Evolutionary conservation across 1,139 yeast genomes (phyloP).

Genomic region (Blastobotrys malaysiensis): DNA sequence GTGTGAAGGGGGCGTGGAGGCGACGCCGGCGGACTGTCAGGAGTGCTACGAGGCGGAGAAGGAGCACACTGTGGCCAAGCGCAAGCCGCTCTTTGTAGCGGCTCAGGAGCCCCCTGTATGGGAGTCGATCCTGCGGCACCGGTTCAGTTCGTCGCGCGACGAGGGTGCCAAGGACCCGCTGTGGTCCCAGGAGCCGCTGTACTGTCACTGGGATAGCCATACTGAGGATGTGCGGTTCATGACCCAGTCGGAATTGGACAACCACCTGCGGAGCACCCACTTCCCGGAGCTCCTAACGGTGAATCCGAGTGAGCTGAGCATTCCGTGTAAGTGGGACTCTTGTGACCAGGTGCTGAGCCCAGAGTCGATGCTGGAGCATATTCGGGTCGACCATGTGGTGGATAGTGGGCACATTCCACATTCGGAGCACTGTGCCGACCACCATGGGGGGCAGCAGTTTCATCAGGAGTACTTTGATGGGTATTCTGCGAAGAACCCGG

Average conservation of each 20-base stretch:
- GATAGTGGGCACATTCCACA: not conserved
- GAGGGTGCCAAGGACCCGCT: not conserved
- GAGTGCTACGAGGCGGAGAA: slow-evolving; percentile 18
- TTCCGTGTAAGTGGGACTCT: slow-evolving; percentile 37
- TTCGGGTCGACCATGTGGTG: slow-evolving; percentile 12
- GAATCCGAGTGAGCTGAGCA: slow-evolving; percentile 10
- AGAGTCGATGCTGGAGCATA: slow-evolving; percentile 34
- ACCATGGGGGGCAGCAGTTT: not conserved
- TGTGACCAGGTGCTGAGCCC: slow-evolving; percentile 22
- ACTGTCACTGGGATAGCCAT: slow-evolving; percentile 37
- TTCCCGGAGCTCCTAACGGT: slow-evolving; percentile 4
- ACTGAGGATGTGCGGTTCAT: slow-evolving; percentile 25
- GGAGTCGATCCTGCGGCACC: slow-evolving; percentile 3
- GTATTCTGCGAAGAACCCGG: not conserved
- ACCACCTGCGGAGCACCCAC: slow-evolving; percentile 24
- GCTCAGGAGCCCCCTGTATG: not conserved
- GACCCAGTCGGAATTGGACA: slow-evolving; percentile 28
- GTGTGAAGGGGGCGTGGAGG: slow-evolving; percentile 4
- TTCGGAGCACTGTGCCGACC: not conserved
- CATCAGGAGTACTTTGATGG: not conserved
- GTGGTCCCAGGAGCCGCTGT: slow-evolving; percentile 13
- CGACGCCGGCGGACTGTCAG: slow-evolving; percentile 14
- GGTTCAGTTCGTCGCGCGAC: slow-evolving; percentile 6
- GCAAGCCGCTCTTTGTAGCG: not conserved
- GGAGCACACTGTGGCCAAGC: slow-evolving; percentile 13